Base-by-base conservation (phyloP, 495 filamentous ascomycete species). In the Penicillium waksmanii region DNA sequence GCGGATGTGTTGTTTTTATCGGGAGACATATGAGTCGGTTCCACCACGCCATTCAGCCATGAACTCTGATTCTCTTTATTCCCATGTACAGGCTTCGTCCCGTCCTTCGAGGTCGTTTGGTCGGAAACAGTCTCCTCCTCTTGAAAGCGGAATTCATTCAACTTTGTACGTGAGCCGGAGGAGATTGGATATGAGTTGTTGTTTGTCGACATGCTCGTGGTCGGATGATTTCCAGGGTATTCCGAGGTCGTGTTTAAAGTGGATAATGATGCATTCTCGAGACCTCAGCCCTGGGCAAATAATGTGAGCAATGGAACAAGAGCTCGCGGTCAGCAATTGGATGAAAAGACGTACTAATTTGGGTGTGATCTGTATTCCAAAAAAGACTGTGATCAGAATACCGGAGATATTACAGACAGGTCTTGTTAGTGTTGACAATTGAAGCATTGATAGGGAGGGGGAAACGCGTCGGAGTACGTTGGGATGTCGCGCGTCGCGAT, bases 131-230 rank as follows among this genome's bases (percentile, higher is more conserved):
- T 67, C 17, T 62, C 57, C 49, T 63, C 66, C 21, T 64, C 71
- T 64, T 58, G 66, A 49, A 77, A 87, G 62, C 81, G 80, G 62
- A 87, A 88, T 19, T 78, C 74, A 62, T 82, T 83, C 51, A 89
- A 70, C 66, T 87, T 88, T 15, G 80, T 77, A 62, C 77, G 83
- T 5, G 84, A 82, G 58, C 82, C 74, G 1, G 80, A 77, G 9
- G 84, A 86, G 4, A 84, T 73, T 23, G 74, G 71, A 35, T 66
- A 63, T 42, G 68, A 51, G 19, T 61, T 64, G 31, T 61, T 44
- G 47, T 66, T 70, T 52, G 57, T 66, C 38, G 75, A 65, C 70
- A 73, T 68, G 50, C 51, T 53, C 34, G 65, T 51, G 55, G 58
- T 69, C 49, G 13, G 44, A 54, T 35, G 27, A 36, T 52, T 48